A percentile compares a stretch with the other conserved stretches of the same genome.
These are phyloP conservation scores for Fusarium graminum DNA, from an alignment of 2,329 filamentous ascomycete species.

Conservation along the genomic window DNA sequence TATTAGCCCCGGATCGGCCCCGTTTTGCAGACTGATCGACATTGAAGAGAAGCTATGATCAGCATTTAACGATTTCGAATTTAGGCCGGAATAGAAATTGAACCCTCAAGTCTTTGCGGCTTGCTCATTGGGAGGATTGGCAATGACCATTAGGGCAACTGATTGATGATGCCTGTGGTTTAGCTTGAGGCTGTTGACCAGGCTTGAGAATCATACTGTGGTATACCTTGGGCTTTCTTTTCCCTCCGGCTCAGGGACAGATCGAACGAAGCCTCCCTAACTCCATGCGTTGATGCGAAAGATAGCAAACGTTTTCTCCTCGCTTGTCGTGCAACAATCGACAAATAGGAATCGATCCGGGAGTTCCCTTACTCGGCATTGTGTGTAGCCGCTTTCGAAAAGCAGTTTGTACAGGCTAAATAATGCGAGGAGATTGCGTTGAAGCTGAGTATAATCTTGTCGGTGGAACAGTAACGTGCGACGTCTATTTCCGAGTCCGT, in stretches of 20 bases:
- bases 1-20: constrained; percentile 13
- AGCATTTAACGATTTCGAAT: constrained; percentile 17
- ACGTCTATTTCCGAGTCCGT: constrained; percentile 25
- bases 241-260: constrained; percentile 10
- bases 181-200: constrained; percentile 6
- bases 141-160: constrained; percentile 7
- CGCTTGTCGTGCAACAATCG: constrained; percentile 20
- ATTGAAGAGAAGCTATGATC: constrained; percentile 15
- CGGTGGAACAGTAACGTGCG: constrained; percentile 18
- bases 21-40: constrained; percentile 41
- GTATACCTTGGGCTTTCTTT: constrained; percentile 15
- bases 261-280: constrained; percentile 3
- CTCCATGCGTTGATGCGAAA: constrained; percentile 4
- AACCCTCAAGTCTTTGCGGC: constrained; percentile 1
- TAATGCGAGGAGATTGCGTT: constrained; percentile 3
- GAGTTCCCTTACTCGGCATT: constrained; percentile 27
- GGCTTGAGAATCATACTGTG: constrained; percentile 5
- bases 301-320: constrained; percentile 33
- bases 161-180: neutral
- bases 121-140: constrained; percentile 21
- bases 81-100: constrained; percentile 34
- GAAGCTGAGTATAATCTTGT: constrained; percentile 4
- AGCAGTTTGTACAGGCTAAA: constrained; percentile 12
- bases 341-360: constrained; percentile 13
- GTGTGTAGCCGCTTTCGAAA: constrained; percentile 24